Percentiles rank a stretch among this genome's conserved stretches.
These are phyloP conservation scores for Talaromyces nanjingensis DNA, from an alignment of 495 filamentous ascomycete genomes.

Conservation along the genomic window DNA sequence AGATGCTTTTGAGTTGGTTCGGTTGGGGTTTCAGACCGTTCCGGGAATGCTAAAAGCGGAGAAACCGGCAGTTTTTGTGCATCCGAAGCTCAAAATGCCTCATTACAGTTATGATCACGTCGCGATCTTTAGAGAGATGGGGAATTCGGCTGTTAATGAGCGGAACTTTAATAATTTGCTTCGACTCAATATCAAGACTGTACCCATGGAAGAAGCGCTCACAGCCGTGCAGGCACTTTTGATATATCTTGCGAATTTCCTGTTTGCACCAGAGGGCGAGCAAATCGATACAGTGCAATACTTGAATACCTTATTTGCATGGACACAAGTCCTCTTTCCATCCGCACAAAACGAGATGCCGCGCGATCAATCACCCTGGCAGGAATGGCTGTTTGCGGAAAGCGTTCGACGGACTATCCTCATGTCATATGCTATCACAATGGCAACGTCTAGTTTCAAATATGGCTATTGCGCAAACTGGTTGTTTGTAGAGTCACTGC, in stretches of 20 bases:
- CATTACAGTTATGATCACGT: background rate
- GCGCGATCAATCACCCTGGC: background rate
- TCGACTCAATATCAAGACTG: background rate
- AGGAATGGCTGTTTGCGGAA: background rate
- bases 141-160: background rate
- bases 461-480: conserved; percentile 2
- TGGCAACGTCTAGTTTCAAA: background rate
- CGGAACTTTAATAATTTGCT: background rate
- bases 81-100: background rate
- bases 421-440: conserved; percentile 1
- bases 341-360: background rate
- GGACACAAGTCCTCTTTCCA: background rate
- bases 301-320: background rate
- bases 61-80: background rate
- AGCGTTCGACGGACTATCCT: conserved; percentile 2
- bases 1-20: background rate
- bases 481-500: conserved; percentile 1
- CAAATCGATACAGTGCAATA: background rate
- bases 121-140: background rate
- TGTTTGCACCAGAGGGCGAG: background rate
- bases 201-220: background rate
- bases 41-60: background rate
- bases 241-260: background rate
- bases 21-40: background rate
- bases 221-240: background rate